phyloP scores from a whole-genome alignment of 2,329 filamentous ascomycete genomes.

The Annulohypoxylon truncatum region DNA sequence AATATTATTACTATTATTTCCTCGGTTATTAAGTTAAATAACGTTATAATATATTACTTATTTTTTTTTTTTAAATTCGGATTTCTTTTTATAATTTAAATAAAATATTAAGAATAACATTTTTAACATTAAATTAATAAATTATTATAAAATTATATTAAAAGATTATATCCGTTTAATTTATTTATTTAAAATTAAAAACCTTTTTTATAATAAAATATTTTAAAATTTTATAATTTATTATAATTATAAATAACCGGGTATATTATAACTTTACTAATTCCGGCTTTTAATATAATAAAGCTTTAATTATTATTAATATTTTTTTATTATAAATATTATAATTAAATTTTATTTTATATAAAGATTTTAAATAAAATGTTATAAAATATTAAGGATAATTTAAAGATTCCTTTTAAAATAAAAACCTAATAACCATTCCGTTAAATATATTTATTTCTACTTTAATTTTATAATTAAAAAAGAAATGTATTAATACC shows the following conservation, averaged over 20 bases:
- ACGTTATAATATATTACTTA: too few relatives aligned
- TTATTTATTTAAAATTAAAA: neutral
- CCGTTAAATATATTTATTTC: neutral
- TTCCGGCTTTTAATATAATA: neutral
- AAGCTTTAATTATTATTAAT: neutral
- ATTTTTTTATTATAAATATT: neutral
- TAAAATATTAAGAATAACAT: too few relatives aligned
- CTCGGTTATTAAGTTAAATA: too few relatives aligned
- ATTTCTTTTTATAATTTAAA: too few relatives aligned
- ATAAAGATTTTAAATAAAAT: neutral
- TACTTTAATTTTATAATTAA: neutral
- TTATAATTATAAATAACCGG: neutral
- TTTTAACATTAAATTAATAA: neutral
- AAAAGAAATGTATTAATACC: neutral
- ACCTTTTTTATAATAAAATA: neutral
- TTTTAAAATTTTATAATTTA: neutral
- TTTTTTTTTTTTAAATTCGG: too few relatives aligned
- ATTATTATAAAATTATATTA: neutral
- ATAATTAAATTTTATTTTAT: neutral
- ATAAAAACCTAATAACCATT: neutral
- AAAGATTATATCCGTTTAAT: neutral
- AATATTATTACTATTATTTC: too few relatives aligned
- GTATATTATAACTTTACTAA: neutral
- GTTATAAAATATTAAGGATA: neutral
- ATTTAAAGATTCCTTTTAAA: neutral